These are phyloP conservation scores for Claviceps paspali DNA, from an alignment of 2,329 filamentous ascomycete genomes.

Conservation along the genomic window DNA sequence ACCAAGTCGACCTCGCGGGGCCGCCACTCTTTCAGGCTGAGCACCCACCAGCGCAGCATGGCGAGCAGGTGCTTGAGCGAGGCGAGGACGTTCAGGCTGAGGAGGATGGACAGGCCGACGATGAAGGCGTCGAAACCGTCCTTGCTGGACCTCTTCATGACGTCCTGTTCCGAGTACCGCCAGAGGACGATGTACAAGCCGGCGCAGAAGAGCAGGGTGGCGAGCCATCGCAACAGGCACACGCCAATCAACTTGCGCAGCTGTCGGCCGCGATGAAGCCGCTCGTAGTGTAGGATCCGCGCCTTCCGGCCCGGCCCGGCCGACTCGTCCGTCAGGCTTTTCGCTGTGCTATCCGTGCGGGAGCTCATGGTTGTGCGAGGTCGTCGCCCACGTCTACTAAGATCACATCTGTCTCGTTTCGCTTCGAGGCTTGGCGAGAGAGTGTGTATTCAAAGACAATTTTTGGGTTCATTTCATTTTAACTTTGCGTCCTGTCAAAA, in stretches of 20 bases:
- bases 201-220: conserved; percentile 15
- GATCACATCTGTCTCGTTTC: too few species aligned
- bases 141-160: conserved; percentile 20
- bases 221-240: conserved; percentile 13
- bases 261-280: conserved; percentile 10
- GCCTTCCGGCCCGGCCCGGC: background rate
- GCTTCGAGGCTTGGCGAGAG: too few species aligned
- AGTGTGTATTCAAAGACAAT: too few species aligned
- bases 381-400: too few species aligned
- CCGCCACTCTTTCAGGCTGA: conserved; percentile 21
- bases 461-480: too few species aligned
- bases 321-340: conserved; percentile 1
- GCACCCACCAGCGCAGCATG: conserved; percentile 30
- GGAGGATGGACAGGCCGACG: conserved; percentile 25
- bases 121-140: conserved; percentile 28
- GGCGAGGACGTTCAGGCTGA: conserved; percentile 27
- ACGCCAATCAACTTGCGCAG: conserved; percentile 8
- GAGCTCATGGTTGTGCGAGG: conserved; percentile 1
- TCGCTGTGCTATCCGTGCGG: background rate
- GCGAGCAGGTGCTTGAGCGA: conserved; percentile 27
- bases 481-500: too few species aligned
- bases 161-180: conserved; percentile 12
- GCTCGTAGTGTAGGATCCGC: conserved; percentile 10
- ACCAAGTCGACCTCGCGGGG: conserved; percentile 18
- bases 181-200: conserved; percentile 16